These are phyloP conservation scores for Boletus sensibilis DNA, from an alignment of 768 basidiomycete genomes.

Conservation along the genomic window DNA sequence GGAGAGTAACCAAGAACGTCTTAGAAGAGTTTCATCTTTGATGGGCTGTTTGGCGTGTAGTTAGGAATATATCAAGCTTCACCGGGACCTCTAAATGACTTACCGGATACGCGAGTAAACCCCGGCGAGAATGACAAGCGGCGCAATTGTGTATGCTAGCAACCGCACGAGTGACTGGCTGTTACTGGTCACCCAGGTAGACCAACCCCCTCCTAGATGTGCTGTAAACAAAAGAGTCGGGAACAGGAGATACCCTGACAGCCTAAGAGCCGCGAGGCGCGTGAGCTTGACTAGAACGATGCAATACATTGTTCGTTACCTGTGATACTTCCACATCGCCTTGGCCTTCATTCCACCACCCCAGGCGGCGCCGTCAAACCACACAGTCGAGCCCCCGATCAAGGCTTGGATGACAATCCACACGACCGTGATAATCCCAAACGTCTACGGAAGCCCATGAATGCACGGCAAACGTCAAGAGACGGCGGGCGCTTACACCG, in stretches of 20 bases:
- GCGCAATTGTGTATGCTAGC: slow-evolving; percentile 56
- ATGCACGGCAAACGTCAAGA: not conserved
- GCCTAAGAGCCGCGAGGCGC: slow-evolving; percentile 34
- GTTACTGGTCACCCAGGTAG: slow-evolving; percentile 50
- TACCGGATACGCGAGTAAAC: slow-evolving; percentile 55
- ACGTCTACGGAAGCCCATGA: slow-evolving; percentile 38
- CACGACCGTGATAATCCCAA: slow-evolving; percentile 59
- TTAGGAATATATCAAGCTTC: not conserved
- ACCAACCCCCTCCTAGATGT: slow-evolving; percentile 71
- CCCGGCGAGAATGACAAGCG: slow-evolving; percentile 42
- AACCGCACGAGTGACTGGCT: slow-evolving; percentile 41
- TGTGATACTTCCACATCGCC: slow-evolving; percentile 79
- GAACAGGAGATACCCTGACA: slow-evolving; percentile 74
- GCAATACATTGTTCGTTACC: slow-evolving; percentile 39
- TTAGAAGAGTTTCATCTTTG: slow-evolving; percentile 63
- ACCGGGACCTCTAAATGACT: slow-evolving; percentile 10
- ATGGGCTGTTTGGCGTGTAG: slow-evolving; percentile 39
- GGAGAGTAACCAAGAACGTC: not conserved
- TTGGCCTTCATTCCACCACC: slow-evolving; percentile 75
- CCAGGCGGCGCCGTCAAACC: slow-evolving; percentile 67
- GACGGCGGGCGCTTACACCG: slow-evolving; percentile 45
- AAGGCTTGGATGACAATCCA: slow-evolving; percentile 63
- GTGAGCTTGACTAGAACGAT: slow-evolving; percentile 1
- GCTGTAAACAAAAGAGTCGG: slow-evolving; percentile 58
- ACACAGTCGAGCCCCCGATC: slow-evolving; percentile 74